Conservation (phyloP, 805 yeast species). For the Cyberlindnera xylosilytica region DNA sequence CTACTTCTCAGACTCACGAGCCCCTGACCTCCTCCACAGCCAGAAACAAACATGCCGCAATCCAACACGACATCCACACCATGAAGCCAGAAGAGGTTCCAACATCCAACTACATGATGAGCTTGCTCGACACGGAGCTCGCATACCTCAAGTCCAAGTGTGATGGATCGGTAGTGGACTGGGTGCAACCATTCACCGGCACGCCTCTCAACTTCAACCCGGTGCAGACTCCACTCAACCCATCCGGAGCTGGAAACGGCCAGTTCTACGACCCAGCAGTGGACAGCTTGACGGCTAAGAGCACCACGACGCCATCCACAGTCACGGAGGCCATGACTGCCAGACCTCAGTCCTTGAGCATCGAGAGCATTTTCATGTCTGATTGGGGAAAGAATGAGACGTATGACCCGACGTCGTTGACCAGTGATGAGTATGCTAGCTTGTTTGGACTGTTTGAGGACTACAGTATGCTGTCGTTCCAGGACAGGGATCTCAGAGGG, state of each 20-base stretch:
- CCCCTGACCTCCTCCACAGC: too few species aligned
- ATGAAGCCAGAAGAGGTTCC: constrained; percentile 21
- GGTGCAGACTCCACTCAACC: constrained; percentile 5
- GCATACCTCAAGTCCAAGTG: constrained; percentile 11
- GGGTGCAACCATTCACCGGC: constrained; percentile 17
- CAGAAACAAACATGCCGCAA: background rate
- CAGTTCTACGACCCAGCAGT: constrained; percentile 20
- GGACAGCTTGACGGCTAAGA: constrained; percentile 9
- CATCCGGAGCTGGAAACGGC: constrained; percentile 18
- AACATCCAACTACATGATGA: constrained; percentile 14
- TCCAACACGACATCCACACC: constrained; percentile 10
- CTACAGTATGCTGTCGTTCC: constrained; percentile 13
- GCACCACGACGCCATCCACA: background rate
- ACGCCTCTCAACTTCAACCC: background rate
- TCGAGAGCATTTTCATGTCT: background rate
- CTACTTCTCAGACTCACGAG: constrained; percentile 1
- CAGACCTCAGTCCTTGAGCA: background rate
- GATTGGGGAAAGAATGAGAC: background rate
- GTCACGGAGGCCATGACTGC: background rate
- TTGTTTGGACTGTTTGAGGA: constrained; percentile 27
- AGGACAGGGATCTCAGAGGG: constrained; percentile 7
- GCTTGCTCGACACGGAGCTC: constrained; percentile 17
- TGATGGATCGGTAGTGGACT: constrained; percentile 14
- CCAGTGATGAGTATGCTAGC: constrained; percentile 25
- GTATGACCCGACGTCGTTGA: constrained; percentile 5